Evolutionary conservation across 345 rosid genomes (phyloP), one percentile per base, ranked within the genome.

Genomic region (Pistacia atlantica): DNA sequence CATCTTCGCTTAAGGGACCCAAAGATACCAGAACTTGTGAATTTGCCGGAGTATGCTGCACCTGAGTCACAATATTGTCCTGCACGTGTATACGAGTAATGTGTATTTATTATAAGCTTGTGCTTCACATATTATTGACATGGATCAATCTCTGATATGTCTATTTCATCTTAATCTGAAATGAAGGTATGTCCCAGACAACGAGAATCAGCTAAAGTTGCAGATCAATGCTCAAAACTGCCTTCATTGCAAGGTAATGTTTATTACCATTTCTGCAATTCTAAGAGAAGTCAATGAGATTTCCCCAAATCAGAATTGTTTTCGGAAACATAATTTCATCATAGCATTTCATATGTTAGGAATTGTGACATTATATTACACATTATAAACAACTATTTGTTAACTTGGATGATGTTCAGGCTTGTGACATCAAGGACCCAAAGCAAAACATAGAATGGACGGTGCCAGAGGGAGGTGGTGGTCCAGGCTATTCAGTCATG

Each of bases 381-480:
- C 14, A 16, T 9, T 25, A 18, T 35, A 28, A 56, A 14, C 2
- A 72, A 31, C 33, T 1, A 58, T 71, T 13, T 28, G 35, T 71
- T 54, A 22, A 42, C 10, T 28, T 37, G 28, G 56, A 49, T 49
- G 7, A n/a, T 31, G 78, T 76, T 49, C 86, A 90, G 94, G 99
- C 98, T 60, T 95, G 98, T 52, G 96, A 89, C 77, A 90, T 93
- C 76, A 95, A 95, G 79, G 99, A 95, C 76, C 98, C 98, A 65
- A 93, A 88, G 86, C 98, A 95, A 82, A 95, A 95, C 82, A 91
- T 91, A 48, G 87, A 90, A 77, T 93, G 99, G 99, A 93, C 96
- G 3, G 96, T 93, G 55, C 98, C 99, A 35, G 99, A 89, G 85
- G 99, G 99, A 18, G 97, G 99, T 4, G 99, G 99, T 11, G 98